Evolutionary conservation across 257 asterid species (phyloP), one percentile per base, ranked within the genome.

Genomic region (Penstemon eatonii): DNA sequence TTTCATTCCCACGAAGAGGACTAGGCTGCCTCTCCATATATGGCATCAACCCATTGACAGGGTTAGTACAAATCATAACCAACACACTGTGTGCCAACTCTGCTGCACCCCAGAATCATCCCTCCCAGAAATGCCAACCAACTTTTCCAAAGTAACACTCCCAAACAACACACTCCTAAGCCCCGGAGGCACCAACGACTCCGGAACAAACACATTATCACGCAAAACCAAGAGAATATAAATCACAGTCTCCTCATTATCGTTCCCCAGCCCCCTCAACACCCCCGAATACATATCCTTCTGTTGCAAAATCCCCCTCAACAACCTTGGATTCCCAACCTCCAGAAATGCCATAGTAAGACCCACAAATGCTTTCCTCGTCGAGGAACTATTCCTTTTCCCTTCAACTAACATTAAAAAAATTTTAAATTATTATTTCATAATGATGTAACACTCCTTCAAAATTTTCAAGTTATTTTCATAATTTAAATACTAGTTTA

Each of bases 131-230:
- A 93, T 81, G 55, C 76, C 73, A 51, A 78, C 79, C 79, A 93
- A 75, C 74, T 93, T 91, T 86, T 93, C 94, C 85, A 93, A 66
- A 45, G 96, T 90, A 68, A 85, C 90, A 52, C 90, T 93, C 59
- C 98, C 98, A 59, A 92, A 93, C 80, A 93, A 78, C 77, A 90
- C 97, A 79, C 98, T 93, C 73, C 97, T 85, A 25, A 84, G 88
- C 53, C 86, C 86, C 1, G 95, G 89, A 19, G 96, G 90, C 76
- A 93, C 90, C 54, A 83, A 72, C 4, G 98, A 93, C 60, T 85
- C 95, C 0, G 81, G 84, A 58, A 81, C 87, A 18, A 93, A 94
- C 70, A 93, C 89, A 66, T 74, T 83, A 63, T 90, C 92, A 0
- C 85, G 76, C 71, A 90, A 77, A 49, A 79, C 73, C 5, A 84